These are phyloP conservation scores for Saccharomycopsis hybrid DNA, from an alignment of 1,139 yeast genomes.

Conservation along the genomic window DNA sequence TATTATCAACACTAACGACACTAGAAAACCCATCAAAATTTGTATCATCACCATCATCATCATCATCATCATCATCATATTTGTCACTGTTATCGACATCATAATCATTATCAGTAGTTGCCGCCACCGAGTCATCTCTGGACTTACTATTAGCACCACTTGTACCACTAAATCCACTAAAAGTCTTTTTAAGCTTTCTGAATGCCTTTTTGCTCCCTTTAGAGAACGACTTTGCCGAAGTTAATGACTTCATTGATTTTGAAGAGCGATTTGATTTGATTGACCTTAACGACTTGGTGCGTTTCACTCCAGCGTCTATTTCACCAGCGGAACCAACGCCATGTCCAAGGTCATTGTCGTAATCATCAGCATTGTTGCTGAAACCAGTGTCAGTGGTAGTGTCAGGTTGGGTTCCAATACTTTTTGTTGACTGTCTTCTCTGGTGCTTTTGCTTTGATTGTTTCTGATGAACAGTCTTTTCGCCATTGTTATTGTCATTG, in stretches of 20 bases:
- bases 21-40: neutral
- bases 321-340: too few relatives aligned
- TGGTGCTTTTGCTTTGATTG: too few relatives aligned
- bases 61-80: too few relatives aligned
- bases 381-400: neutral
- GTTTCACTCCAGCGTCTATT: neutral
- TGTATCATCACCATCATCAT: neutral
- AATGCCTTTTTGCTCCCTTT: slow-evolving; percentile 11
- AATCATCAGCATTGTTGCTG: neutral
- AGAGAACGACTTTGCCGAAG: slow-evolving; percentile 6
- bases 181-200: slow-evolving; percentile 15
- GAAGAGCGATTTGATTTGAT: slow-evolving; percentile 5
- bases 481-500: neutral
- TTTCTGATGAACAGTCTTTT: too few relatives aligned
- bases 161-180: slow-evolving; percentile 1
- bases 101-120: neutral
- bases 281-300: slow-evolving; percentile 4
- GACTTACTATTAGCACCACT: neutral
- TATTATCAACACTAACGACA: neutral
- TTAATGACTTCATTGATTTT: slow-evolving; percentile 1
- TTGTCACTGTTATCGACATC: too few relatives aligned
- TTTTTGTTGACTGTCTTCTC: too few relatives aligned
- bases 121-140: neutral
- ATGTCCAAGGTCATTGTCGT: neutral
- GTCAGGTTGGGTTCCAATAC: neutral